phyloP scores from a whole-genome alignment of 75 land plant genomes.

The Selaginella moellendorffii region DNA sequence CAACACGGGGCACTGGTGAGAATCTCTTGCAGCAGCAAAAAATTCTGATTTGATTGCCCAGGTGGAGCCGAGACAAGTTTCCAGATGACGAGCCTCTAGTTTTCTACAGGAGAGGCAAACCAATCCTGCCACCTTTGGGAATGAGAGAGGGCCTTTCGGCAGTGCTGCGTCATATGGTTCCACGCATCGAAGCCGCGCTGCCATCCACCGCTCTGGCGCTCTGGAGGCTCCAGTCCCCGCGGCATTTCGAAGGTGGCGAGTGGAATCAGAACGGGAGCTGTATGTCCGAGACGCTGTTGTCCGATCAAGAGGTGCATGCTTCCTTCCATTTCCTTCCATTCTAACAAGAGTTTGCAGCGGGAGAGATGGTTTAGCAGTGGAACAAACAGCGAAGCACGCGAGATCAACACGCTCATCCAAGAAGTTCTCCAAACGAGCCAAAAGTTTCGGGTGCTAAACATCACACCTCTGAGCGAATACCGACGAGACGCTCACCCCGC shows the following conservation, averaged over 20 bases:
- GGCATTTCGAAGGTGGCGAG: constrained; percentile 86
- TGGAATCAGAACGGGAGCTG: constrained; percentile 98
- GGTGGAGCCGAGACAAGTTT: constrained; percentile 84
- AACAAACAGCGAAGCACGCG: constrained; percentile 80
- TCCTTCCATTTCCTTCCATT: neutral
- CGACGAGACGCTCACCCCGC: constrained; percentile 97
- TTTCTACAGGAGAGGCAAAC: constrained; percentile 51
- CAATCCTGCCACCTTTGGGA: constrained; percentile 53
- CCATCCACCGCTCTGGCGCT: constrained; percentile 50
- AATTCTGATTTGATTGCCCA: constrained; percentile 8
- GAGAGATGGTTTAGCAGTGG: constrained; percentile 73
- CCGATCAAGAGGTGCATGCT: constrained; percentile 44
- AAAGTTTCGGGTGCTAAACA: constrained; percentile 44
- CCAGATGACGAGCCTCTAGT: constrained; percentile 70
- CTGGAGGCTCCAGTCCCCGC: constrained; percentile 90
- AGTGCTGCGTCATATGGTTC: constrained; percentile 51
- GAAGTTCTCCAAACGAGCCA: constrained; percentile 32
- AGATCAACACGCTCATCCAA: constrained; percentile 41
- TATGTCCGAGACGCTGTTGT: constrained; percentile 42
- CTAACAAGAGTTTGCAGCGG: too few species aligned
- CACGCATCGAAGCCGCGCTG: constrained; percentile 38
- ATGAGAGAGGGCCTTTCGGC: constrained; percentile 52
- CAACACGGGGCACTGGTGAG: constrained; percentile 89
- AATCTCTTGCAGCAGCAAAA: neutral
- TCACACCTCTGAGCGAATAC: constrained; percentile 75